These are phyloP conservation scores for Phytophthora sojae DNA, from an alignment of 352 stramenopile species.

Conservation along the genomic window DNA sequence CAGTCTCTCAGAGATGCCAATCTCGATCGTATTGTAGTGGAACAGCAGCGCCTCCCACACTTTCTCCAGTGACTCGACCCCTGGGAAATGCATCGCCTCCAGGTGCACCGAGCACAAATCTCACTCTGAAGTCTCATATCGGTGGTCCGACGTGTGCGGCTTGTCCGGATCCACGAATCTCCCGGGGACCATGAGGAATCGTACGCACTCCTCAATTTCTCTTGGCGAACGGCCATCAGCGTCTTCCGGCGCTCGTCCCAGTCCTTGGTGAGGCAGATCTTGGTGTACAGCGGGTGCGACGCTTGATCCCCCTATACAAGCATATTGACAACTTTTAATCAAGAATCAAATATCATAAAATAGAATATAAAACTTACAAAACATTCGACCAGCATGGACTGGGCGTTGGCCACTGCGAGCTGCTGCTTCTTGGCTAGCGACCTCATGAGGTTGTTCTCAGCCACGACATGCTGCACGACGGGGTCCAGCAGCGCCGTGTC, in stretches of 20 bases:
- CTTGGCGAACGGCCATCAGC: conserved; percentile 29
- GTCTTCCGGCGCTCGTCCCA: conserved; percentile 33
- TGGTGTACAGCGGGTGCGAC: conserved; percentile 23
- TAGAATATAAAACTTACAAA: conserved; percentile 11
- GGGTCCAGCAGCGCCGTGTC: conserved; percentile 22
- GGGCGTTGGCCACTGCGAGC: conserved; percentile 34
- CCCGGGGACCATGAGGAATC: conserved; percentile 26
- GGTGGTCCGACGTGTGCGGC: conserved; percentile 18
- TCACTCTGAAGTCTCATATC: conserved; percentile 19
- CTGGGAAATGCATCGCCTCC: conserved; percentile 36
- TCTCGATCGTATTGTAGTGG: conserved; percentile 44
- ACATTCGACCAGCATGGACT: conserved; percentile 41
- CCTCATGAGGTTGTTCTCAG: conserved; percentile 32
- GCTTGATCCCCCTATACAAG: conserved; percentile 17
- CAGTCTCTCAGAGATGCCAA: conserved; percentile 38
- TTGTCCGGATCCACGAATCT: conserved; percentile 26
- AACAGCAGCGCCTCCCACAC: conserved; percentile 42
- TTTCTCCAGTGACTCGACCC: conserved; percentile 27
- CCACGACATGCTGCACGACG: conserved; percentile 12
- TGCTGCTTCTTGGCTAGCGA: conserved; percentile 40
- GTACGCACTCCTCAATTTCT: conserved; percentile 24
- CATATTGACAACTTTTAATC: not conserved
- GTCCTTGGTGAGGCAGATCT: conserved; percentile 26
- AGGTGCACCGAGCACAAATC: conserved; percentile 31
- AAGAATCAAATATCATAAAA: not conserved